Base-by-base conservation (phyloP, 257 asterid genomes). In the Nicotiana benthamiana region DNA sequence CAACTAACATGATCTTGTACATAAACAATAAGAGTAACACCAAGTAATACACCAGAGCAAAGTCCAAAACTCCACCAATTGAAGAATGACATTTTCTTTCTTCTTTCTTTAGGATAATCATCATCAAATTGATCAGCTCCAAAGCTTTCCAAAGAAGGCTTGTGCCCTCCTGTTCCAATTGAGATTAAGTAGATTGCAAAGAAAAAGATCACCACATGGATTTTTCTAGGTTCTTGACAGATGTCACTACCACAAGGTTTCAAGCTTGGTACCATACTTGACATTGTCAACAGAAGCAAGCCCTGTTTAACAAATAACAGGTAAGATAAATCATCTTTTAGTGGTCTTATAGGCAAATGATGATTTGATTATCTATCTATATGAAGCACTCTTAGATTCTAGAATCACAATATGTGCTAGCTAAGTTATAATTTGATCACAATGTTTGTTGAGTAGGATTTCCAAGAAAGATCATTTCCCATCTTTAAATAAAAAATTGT, bases 31-130 rank as follows among this genome's bases (percentile, higher is more conserved):
- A 91, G 93, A 74, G 91, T 67, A 17, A 91, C 77, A 15, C 95
- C 90, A 1, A 89, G 20, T 24, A 92, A 85, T 83, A 93, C 93
- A 60, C 94, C 97, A 64, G 65, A 59, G 9, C 90, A 93, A 36
- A 91, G 86, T 7, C 97, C 97, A 64, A 90, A 86, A 84, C 91
- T 91, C 97, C 97, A 92, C 97, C 95, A 92, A 82, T 92, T 92
- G 90, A 92, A 92, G 86, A 92, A 92, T 9, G 95, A 91, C 56
- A 90, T 86, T 83, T 92, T 92, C 0, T 89, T 89, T 36, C 53
- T 83, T 81, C 85, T 91, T 80, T 90, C 90, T 6, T 48, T 30
- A 1, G 95, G 92, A 60, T 61, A 11, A 10, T 81, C 83, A 9
- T 91, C 95, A 77, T 91, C 90, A 16, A 92, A 92, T 68, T 92